phyloP scores from a whole-genome alignment of 2,329 filamentous ascomycete genomes.

The Neopestalotiopsis rosae region DNA sequence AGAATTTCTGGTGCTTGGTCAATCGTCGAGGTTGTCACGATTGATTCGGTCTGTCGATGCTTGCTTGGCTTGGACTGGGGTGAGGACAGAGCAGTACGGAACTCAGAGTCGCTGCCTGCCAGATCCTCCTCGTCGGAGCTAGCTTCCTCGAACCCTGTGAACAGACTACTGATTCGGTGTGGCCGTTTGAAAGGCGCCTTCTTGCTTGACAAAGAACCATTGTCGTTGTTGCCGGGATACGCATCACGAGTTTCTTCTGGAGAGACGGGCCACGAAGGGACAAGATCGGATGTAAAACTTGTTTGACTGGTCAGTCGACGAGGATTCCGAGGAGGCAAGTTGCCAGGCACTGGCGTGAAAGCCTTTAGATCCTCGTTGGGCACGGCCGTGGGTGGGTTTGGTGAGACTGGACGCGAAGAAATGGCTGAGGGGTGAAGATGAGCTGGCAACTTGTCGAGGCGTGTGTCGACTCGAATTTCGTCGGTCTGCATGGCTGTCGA shows the following conservation, averaged over 20 bases:
- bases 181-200: conserved; percentile 69
- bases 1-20: conserved; percentile 39
- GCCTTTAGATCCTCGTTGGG: conserved; percentile 43
- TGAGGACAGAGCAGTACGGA: conserved; percentile 68
- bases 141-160: conserved; percentile 79
- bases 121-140: conserved; percentile 75
- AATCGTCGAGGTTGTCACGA: conserved; percentile 44
- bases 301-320: conserved; percentile 55
- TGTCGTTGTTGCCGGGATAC: conserved; percentile 82
- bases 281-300: conserved; percentile 50
- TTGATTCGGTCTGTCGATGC: conserved; percentile 48
- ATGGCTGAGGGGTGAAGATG: conserved; percentile 83
- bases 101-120: conserved; percentile 69
- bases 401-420: conserved; percentile 63
- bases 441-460: conserved; percentile 74
- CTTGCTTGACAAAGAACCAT: conserved; percentile 70
- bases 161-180: conserved; percentile 81
- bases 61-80: conserved; percentile 56
- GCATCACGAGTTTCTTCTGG: conserved; percentile 60
- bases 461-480: conserved; percentile 82
- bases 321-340: conserved; percentile 65
- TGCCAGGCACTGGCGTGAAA: conserved; percentile 58
- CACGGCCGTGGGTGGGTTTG: conserved; percentile 41
- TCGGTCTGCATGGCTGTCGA: conserved; percentile 79
- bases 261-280: conserved; percentile 52